A percentile compares a stretch with the other conserved stretches of the same genome.
These are phyloP conservation scores for Santalum album DNA, from an alignment of 164 flowering plant genomes.

Conservation along the genomic window DNA sequence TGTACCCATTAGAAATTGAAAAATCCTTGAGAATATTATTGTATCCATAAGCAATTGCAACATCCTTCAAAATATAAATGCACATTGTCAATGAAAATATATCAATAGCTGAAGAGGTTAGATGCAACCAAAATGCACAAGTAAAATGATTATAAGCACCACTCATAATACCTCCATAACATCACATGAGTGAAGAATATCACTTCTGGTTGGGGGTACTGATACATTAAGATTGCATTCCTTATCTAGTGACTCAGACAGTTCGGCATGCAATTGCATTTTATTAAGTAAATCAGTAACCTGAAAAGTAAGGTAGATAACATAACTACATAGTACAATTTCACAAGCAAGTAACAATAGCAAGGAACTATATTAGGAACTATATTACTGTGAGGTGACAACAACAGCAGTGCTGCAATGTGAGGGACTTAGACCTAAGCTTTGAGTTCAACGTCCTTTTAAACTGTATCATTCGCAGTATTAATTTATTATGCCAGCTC, in stretches of 20 bases:
- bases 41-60: conserved; percentile 80
- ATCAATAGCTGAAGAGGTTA: neutral
- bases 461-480: too few species aligned
- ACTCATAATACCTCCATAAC: conserved; percentile 74
- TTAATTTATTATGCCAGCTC: too few species aligned
- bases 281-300: conserved; percentile 52
- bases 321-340: neutral
- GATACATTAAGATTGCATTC: conserved; percentile 39
- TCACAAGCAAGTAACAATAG: neutral
- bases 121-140: neutral
- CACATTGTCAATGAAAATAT: conserved; percentile 1
- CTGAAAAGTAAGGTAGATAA: conserved; percentile 18
- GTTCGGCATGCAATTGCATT: conserved; percentile 77
- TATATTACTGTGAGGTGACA: too few species aligned
- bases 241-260: conserved; percentile 31
- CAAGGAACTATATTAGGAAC: too few species aligned
- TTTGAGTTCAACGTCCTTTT: too few species aligned
- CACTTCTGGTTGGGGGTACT: conserved; percentile 95
- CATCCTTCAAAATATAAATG: conserved; percentile 40
- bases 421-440: too few species aligned
- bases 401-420: too few species aligned
- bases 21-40: conserved; percentile 30
- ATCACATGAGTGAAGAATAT: conserved; percentile 94
- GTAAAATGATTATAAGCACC: too few species aligned
- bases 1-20: too few species aligned